Conservation (phyloP, 1,139 yeast genomes). For the Blastobotrys buckinghamii region DNA sequence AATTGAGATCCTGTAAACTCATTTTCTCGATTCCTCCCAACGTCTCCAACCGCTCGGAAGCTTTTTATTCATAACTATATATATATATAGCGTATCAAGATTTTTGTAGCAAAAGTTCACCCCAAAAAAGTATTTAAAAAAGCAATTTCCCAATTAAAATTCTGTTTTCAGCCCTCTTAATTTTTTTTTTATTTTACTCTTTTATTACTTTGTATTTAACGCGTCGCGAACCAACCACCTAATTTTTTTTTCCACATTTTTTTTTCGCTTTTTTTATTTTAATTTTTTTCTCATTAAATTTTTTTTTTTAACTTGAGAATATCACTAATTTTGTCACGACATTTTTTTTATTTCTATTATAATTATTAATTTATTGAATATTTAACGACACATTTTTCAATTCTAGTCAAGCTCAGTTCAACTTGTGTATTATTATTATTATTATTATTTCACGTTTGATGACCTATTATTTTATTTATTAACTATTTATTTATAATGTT, state of each 20-base stretch:
- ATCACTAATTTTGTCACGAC: not conserved
- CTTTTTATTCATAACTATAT: no score
- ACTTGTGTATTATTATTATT: not conserved
- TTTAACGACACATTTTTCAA: no score
- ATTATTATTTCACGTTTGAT: not conserved
- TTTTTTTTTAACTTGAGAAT: no score
- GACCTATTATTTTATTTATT: not conserved
- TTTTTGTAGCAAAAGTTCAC: not conserved
- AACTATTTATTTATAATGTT: constrained; percentile 6
- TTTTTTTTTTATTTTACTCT: not conserved
- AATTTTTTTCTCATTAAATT: not conserved
- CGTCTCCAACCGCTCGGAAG: not conserved
- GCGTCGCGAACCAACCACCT: constrained; percentile 7
- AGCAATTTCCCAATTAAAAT: not conserved
- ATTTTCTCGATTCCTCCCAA: not conserved
- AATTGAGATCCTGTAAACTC: no score
- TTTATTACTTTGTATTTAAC: not conserved
- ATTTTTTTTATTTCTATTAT: not conserved
- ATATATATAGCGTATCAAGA: not conserved
- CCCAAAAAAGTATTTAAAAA: not conserved
- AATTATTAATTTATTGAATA: not conserved
- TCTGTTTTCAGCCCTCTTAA: not conserved
- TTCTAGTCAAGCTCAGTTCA: not conserved
- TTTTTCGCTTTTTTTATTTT: not conserved
- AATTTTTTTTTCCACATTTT: not conserved